phyloP scores from a whole-genome alignment of 495 filamentous ascomycete species.

The Hypoxylon crocopeplum region DNA sequence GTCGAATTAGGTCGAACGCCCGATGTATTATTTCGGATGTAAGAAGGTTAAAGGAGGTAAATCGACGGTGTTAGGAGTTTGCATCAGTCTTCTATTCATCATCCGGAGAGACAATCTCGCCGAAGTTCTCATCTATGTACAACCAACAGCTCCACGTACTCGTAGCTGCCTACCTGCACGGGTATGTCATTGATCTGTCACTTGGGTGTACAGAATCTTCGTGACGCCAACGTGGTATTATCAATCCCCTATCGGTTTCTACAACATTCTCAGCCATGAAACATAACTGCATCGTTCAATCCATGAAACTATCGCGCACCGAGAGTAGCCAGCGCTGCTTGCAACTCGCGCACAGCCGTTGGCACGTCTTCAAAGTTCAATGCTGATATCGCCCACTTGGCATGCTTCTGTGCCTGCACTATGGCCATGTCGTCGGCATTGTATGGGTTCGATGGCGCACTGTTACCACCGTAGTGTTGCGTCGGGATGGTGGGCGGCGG shows the following conservation, averaged over 20 bases:
- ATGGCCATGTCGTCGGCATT: conserved; percentile 76
- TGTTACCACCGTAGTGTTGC: conserved; percentile 27
- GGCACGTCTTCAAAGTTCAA: conserved; percentile 94
- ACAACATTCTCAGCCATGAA: neutral
- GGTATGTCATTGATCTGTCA: no score
- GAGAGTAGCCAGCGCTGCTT: conserved; percentile 71
- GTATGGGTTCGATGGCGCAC: conserved; percentile 10
- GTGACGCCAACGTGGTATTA: neutral
- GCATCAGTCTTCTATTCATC: no score
- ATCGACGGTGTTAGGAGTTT: no score
- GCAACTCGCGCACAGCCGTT: conserved; percentile 87
- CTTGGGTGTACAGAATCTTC: neutral
- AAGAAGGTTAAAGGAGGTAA: no score
- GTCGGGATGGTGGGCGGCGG: conserved; percentile 15
- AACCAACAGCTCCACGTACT: no score
- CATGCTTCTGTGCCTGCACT: conserved; percentile 86
- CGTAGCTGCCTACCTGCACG: no score
- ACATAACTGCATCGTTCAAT: neutral
- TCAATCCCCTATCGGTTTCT: neutral
- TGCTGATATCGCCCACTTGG: conserved; percentile 95
- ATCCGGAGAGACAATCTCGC: no score
- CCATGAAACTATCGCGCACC: conserved; percentile 53
- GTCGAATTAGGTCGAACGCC: no score
- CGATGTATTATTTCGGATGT: no score
- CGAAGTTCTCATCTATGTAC: no score